Conservation (phyloP, 208 protist genomes). For the Spongospora subterranea region DNA sequence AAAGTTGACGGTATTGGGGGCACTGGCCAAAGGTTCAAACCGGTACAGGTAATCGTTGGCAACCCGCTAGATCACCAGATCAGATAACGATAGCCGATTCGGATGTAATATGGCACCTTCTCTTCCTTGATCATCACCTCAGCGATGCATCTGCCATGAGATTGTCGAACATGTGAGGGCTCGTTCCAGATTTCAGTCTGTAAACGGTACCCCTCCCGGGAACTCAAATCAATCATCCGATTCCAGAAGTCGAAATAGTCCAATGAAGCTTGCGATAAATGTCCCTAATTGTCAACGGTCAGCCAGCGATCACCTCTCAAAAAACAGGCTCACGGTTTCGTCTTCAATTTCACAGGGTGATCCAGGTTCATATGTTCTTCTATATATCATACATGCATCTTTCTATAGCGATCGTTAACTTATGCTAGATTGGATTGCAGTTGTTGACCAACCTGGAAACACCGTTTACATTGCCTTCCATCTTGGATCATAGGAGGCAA, state of each 20-base stretch:
- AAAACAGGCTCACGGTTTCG: neutral
- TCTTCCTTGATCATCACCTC: neutral
- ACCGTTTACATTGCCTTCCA: neutral
- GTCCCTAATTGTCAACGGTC: neutral
- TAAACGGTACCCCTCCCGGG: neutral
- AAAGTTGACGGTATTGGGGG: neutral
- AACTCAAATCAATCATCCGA: conserved; percentile 38
- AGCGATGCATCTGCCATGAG: conserved; percentile 1
- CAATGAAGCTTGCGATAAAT: neutral
- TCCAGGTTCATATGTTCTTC: neutral
- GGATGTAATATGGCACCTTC: neutral
- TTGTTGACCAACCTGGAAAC: conserved; percentile 20
- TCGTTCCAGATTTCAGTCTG: conserved; percentile 15
- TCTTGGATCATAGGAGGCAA: conserved; percentile 3
- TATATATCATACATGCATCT: neutral
- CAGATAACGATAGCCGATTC: neutral
- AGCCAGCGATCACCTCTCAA: neutral
- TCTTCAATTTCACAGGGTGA: neutral
- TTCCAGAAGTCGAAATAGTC: conserved; percentile 33
- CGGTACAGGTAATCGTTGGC: neutral
- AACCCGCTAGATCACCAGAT: neutral
- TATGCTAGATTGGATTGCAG: neutral
- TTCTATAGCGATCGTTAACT: neutral
- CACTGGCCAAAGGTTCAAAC: neutral
- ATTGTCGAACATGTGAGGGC: neutral